phyloP scores from a whole-genome alignment of 345 rosid species.

The Eucalyptus sideroxylon region DNA sequence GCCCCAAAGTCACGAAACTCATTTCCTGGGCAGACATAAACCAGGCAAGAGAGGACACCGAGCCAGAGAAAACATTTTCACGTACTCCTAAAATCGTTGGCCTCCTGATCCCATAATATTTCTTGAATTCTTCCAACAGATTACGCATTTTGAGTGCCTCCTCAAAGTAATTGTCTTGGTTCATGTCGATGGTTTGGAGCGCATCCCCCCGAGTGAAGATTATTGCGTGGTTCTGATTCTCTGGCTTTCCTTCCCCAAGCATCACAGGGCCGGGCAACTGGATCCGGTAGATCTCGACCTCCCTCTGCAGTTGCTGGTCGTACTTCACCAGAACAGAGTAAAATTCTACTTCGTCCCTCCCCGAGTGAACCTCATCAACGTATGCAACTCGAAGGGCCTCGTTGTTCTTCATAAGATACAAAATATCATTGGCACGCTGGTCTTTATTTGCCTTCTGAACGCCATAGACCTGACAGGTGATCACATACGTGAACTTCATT shows the following conservation, averaged over 20 bases:
- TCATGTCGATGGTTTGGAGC: slow-evolving; percentile 90
- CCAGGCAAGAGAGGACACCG: slow-evolving; percentile 88
- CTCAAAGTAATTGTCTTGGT: slow-evolving; percentile 85
- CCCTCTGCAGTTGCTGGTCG: slow-evolving; percentile 51
- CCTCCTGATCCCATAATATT: slow-evolving; percentile 57
- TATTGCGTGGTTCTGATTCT: slow-evolving; percentile 92
- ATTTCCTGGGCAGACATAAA: slow-evolving; percentile 91
- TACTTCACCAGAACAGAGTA: slow-evolving; percentile 79
- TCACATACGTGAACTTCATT: too few relatives aligned
- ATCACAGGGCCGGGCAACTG: slow-evolving; percentile 81
- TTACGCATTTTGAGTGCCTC: slow-evolving; percentile 93
- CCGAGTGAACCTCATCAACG: background rate
- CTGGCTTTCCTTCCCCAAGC: slow-evolving; percentile 95
- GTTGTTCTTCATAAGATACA: too few relatives aligned
- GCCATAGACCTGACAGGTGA: too few relatives aligned
- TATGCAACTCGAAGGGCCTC: too few relatives aligned
- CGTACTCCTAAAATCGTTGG: slow-evolving; percentile 89
- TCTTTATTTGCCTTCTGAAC: too few relatives aligned
- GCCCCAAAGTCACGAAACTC: slow-evolving; percentile 85
- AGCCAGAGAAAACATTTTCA: slow-evolving; percentile 85
- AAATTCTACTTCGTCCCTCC: slow-evolving; percentile 45
- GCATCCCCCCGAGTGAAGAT: slow-evolving; percentile 96
- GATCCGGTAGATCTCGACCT: slow-evolving; percentile 79
- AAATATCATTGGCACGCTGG: too few relatives aligned
- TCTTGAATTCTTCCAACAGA: slow-evolving; percentile 71